A percentile compares a stretch with the other conserved stretches of the same genome.
These are phyloP conservation scores for Phaeotremella fagi DNA, from an alignment of 768 basidiomycete species.

Conservation along the genomic window DNA sequence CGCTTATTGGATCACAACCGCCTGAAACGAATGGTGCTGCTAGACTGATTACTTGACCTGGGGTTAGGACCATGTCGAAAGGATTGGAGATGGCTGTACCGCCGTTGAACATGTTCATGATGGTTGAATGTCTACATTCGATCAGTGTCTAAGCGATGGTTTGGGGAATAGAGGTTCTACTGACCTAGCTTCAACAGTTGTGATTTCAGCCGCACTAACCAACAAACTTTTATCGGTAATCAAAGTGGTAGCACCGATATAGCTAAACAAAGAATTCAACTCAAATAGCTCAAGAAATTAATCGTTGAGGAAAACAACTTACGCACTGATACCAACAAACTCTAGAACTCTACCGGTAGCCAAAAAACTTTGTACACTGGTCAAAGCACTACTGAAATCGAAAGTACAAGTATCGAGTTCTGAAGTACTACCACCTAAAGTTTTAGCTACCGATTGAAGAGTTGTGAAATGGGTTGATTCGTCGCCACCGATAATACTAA, in stretches of 20 bases:
- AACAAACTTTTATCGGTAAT: slow-evolving; percentile 10
- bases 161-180: not conserved
- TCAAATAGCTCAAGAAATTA: not conserved
- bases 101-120: slow-evolving; percentile 17
- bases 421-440: slow-evolving; percentile 5
- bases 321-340: slow-evolving; percentile 28
- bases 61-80: slow-evolving; percentile 24
- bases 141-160: not conserved
- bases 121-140: slow-evolving; percentile 6
- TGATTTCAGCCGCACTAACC: slow-evolving; percentile 12
- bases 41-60: slow-evolving; percentile 22
- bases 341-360: slow-evolving; percentile 26
- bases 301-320: slow-evolving; percentile 1
- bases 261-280: slow-evolving; percentile 1
- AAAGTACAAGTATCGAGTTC: slow-evolving; percentile 19
- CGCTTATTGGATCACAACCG: slow-evolving; percentile 24
- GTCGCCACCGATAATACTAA: slow-evolving; percentile 14
- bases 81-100: slow-evolving; percentile 9
- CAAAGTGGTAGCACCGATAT: slow-evolving; percentile 19
- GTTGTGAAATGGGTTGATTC: slow-evolving; percentile 18
- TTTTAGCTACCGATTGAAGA: slow-evolving; percentile 12
- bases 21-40: slow-evolving; percentile 23
- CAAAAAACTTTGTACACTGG: slow-evolving; percentile 13
- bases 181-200: slow-evolving; percentile 19
- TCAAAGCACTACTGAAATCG: slow-evolving; percentile 17